phyloP scores from a whole-genome alignment of 129 eudicot species.

The Daucus carota region DNA sequence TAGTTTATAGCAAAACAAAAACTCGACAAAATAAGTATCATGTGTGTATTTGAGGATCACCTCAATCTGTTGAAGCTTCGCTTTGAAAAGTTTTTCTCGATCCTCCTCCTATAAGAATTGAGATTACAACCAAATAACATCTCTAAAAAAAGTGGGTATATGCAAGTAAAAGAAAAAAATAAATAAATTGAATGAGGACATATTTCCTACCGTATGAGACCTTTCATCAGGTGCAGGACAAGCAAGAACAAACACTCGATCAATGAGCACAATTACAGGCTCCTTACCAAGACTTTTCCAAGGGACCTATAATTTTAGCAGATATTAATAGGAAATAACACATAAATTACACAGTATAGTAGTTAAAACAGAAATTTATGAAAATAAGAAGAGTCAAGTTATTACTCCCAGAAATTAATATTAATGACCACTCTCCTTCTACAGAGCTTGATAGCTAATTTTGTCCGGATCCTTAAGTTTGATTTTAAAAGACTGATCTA shows the following conservation, averaged over 20 bases:
- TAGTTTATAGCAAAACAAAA: not conserved
- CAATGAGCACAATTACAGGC: conserved; percentile 96
- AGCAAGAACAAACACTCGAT: conserved; percentile 88
- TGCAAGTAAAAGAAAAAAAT: conserved; percentile 3
- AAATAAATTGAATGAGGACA: conserved; percentile 8
- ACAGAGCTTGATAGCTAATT: too few relatives aligned
- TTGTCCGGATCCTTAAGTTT: not conserved
- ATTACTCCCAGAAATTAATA: too few relatives aligned
- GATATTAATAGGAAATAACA: not conserved
- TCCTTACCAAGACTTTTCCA: conserved; percentile 99
- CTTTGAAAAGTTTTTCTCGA: conserved; percentile 75
- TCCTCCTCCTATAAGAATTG: conserved; percentile 59
- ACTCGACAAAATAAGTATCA: not conserved
- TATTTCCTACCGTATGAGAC: conserved; percentile 51
- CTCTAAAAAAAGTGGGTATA: not conserved
- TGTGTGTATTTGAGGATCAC: conserved; percentile 18
- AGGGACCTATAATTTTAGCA: conserved; percentile 52
- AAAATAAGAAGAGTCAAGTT: not conserved
- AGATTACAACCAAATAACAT: not conserved
- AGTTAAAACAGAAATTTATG: not conserved
- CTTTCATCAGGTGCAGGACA: conserved; percentile 79
- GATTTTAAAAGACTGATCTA: not conserved
- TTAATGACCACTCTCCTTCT: too few relatives aligned
- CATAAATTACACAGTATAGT: not conserved
- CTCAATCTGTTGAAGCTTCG: conserved; percentile 91